phyloP scores from a whole-genome alignment of 2,329 filamentous ascomycete species.

The Alternaria dauci region DNA sequence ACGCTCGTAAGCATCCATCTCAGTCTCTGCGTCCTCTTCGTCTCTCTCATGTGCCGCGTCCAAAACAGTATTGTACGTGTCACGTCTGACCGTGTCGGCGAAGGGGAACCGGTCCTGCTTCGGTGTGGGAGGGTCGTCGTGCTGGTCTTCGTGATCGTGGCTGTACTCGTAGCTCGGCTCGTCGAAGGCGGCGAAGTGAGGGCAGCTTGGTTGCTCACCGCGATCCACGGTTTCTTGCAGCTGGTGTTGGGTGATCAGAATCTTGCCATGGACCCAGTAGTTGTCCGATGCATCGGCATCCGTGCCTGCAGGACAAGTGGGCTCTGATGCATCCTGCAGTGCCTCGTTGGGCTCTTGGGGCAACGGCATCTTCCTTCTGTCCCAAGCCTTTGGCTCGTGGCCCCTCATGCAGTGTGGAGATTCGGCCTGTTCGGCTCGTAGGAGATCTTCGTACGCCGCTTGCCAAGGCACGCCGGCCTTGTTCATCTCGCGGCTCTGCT shows the following conservation, averaged over 20 bases:
- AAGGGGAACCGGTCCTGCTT: constrained; percentile 21
- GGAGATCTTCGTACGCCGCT: constrained; percentile 67
- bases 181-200: constrained; percentile 24
- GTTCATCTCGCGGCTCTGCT: constrained; percentile 54
- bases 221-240: constrained; percentile 10
- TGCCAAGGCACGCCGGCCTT: constrained; percentile 58
- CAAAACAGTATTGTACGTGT: constrained; percentile 1
- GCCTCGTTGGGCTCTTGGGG: constrained; percentile 4
- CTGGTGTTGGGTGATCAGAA: constrained; percentile 11
- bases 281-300: background rate
- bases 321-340: background rate
- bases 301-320: constrained; percentile 18
- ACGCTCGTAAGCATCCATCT: constrained; percentile 63
- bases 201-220: background rate
- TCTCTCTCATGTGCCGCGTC: background rate
- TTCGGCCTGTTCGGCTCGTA: constrained; percentile 51
- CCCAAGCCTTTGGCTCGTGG: constrained; percentile 5
- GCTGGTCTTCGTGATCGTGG: constrained; percentile 44
- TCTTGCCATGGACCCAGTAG: background rate
- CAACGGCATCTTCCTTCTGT: constrained; percentile 13
- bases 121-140: constrained; percentile 47
- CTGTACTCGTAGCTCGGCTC: constrained; percentile 47
- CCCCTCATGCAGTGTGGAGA: constrained; percentile 8
- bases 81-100: background rate
- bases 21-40: constrained; percentile 46